These are phyloP conservation scores for Catunica adiposa DNA, from an alignment of 2,329 filamentous ascomycete genomes.

Conservation along the genomic window DNA sequence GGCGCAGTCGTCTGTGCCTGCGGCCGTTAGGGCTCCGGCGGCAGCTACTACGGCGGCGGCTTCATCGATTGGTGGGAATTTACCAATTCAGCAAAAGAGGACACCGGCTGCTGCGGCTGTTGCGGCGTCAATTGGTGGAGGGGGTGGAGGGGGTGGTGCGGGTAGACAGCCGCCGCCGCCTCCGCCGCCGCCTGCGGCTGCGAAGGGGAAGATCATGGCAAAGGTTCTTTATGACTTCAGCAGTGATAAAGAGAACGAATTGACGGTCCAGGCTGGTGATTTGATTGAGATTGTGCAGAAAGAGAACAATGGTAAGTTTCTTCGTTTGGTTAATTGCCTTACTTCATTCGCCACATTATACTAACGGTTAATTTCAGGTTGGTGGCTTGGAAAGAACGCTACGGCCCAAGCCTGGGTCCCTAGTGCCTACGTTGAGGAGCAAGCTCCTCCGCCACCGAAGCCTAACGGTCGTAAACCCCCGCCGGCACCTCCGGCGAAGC, in stretches of 20 bases:
- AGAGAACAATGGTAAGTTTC: conserved; percentile 80
- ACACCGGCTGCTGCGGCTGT: conserved; percentile 16
- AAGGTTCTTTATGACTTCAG: conserved; percentile 87
- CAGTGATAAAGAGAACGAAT: conserved; percentile 69
- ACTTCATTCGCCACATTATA: not conserved
- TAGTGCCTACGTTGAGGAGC: conserved; percentile 83
- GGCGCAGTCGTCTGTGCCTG: conserved; percentile 18
- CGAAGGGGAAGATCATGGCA: conserved; percentile 54
- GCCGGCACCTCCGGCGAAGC: conserved; percentile 63
- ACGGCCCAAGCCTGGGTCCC: conserved; percentile 79
- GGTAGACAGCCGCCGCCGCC: conserved; percentile 35
- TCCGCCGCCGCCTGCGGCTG: conserved; percentile 43
- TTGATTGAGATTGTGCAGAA: conserved; percentile 83
- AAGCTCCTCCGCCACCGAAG: conserved; percentile 34
- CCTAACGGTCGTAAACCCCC: conserved; percentile 48
- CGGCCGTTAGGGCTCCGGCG: conserved; percentile 15
- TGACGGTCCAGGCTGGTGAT: conserved; percentile 65
- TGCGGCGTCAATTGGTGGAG: too few species aligned
- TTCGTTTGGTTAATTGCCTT: too few species aligned
- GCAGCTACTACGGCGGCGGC: conserved; percentile 13
- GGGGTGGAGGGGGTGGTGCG: conserved; percentile 15
- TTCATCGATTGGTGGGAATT: not conserved
- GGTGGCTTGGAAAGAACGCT: conserved; percentile 78
- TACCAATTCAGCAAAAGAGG: conserved; percentile 10
- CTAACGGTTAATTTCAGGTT: conserved; percentile 44